Evolutionary conservation across 495 filamentous ascomycete species (phyloP).

Genomic region (Podospora bellae-mahoneyi): DNA sequence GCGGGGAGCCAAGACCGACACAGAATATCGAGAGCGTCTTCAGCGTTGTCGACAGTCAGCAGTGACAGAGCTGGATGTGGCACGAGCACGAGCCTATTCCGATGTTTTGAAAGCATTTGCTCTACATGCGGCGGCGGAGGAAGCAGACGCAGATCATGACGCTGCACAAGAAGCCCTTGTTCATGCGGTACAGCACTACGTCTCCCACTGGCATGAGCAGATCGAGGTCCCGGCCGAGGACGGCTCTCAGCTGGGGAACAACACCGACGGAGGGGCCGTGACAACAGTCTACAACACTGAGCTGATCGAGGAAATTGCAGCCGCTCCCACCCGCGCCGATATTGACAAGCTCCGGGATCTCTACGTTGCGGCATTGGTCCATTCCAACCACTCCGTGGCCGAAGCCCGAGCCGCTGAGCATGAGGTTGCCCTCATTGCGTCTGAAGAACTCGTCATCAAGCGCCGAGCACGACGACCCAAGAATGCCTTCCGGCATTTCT

Average conservation of each 20-base stretch:
- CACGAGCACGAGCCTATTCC: constrained; percentile 26
- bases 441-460: constrained; percentile 29
- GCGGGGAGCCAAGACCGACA: constrained; percentile 14
- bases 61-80: constrained; percentile 23
- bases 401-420: constrained; percentile 31
- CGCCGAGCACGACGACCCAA: constrained; percentile 18
- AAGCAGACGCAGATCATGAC: constrained; percentile 23
- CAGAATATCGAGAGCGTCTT: constrained; percentile 25
- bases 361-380: constrained; percentile 29
- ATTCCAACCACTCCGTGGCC: constrained; percentile 23
- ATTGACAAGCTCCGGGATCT: constrained; percentile 33
- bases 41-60: constrained; percentile 17
- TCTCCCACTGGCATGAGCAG: constrained; percentile 33
- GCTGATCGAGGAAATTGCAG: constrained; percentile 30
- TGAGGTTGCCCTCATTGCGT: constrained; percentile 28
- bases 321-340: constrained; percentile 30
- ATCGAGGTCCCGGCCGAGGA: constrained; percentile 22
- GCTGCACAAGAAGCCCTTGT: constrained; percentile 20
- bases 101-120: constrained; percentile 30
- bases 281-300: constrained; percentile 33
- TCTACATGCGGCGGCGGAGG: constrained; percentile 26
- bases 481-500: constrained; percentile 26
- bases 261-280: constrained; percentile 24
- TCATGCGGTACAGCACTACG: constrained; percentile 27
- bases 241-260: constrained; percentile 14